These are phyloP conservation scores for Pisolithus albus DNA, from an alignment of 768 basidiomycete genomes.

Conservation along the genomic window DNA sequence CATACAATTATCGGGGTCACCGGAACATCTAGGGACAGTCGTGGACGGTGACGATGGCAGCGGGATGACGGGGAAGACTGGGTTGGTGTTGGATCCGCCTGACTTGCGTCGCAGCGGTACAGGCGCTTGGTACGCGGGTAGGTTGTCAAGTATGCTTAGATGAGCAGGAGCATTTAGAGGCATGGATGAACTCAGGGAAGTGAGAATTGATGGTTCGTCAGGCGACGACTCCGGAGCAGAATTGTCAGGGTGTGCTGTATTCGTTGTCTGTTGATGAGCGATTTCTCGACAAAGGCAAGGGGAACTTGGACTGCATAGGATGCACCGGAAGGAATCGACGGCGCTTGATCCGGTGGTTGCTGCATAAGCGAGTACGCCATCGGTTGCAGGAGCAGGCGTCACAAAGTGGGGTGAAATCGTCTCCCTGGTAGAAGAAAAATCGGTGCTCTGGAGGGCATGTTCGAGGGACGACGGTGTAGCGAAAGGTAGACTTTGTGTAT, in stretches of 20 bases:
- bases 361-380: constrained; percentile 33
- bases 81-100: constrained; percentile 31
- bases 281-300: constrained; percentile 77
- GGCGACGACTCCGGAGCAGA: constrained; percentile 8
- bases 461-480: constrained; percentile 43
- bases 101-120: constrained; percentile 68
- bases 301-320: constrained; percentile 64
- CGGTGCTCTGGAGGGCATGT: constrained; percentile 21
- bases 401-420: constrained; percentile 21
- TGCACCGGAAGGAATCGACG: constrained; percentile 43
- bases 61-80: constrained; percentile 49
- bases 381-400: constrained; percentile 24
- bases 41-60: constrained; percentile 23
- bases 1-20: constrained; percentile 78
- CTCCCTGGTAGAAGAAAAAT: constrained; percentile 28
- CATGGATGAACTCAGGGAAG: constrained; percentile 21
- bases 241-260: constrained; percentile 3
- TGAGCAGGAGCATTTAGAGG: constrained; percentile 23
- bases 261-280: constrained; percentile 40
- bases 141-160: constrained; percentile 65
- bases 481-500: constrained; percentile 16
- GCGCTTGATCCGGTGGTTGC: constrained; percentile 20
- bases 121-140: constrained; percentile 74
- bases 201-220: constrained; percentile 9
- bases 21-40: constrained; percentile 53